These are phyloP conservation scores for Microcyclosporella mali DNA, from an alignment of 2,329 filamentous ascomycete species.

Conservation along the genomic window DNA sequence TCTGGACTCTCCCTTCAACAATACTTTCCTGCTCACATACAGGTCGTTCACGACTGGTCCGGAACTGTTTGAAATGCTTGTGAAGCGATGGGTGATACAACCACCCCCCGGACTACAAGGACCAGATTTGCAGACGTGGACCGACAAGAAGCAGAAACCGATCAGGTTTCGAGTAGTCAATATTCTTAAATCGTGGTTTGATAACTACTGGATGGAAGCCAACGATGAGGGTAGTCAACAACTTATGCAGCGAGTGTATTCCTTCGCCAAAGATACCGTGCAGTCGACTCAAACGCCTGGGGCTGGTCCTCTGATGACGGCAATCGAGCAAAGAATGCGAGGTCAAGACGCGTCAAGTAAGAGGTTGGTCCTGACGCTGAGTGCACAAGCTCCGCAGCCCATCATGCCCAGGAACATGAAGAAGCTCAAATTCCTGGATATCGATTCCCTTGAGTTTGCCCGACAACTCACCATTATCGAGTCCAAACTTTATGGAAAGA, in stretches of 20 bases:
- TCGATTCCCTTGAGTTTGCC: constrained; percentile 94
- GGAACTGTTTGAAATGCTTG: constrained; percentile 87
- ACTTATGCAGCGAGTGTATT: constrained; percentile 80
- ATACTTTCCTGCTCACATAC: constrained; percentile 95
- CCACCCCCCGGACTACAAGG: constrained; percentile 74
- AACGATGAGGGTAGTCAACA: constrained; percentile 75
- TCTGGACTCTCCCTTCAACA: constrained; percentile 90
- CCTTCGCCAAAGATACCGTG: constrained; percentile 85
- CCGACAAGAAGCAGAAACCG: constrained; percentile 89
- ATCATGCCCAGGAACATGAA: constrained; percentile 99
- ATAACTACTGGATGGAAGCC: constrained; percentile 98
- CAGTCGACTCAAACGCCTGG: constrained; percentile 91
- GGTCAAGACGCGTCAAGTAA: constrained; percentile 84
- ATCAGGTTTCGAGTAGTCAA: constrained; percentile 96
- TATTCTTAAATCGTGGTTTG: constrained; percentile 96
- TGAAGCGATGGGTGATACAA: constrained; percentile 86
- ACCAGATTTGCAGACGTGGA: constrained; percentile 78
- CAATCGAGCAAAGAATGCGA: constrained; percentile 80
- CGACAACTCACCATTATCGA: constrained; percentile 96
- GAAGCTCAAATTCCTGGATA: constrained; percentile 97
- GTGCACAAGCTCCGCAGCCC: constrained; percentile 68
- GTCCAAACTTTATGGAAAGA: constrained; percentile 88
- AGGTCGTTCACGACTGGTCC: constrained; percentile 85
- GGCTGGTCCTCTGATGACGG: constrained; percentile 72
- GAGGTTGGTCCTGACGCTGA: constrained; percentile 79